These are phyloP conservation scores for Nicotiana attenuata DNA, from an alignment of 257 asterid species.

Conservation along the genomic window DNA sequence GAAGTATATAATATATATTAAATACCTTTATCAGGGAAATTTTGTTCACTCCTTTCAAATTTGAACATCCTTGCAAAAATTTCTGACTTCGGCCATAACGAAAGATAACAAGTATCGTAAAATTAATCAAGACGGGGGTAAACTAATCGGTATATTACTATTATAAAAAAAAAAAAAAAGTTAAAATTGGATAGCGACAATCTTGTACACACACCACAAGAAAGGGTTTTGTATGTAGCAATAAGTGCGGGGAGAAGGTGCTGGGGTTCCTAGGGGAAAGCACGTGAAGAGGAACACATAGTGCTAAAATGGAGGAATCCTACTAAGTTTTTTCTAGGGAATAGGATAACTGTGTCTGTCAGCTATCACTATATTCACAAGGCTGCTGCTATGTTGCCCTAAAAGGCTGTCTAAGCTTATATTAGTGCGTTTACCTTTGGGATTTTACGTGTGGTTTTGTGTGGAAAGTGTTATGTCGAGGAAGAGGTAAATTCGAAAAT, in stretches of 20 bases:
- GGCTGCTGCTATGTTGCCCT: constrained; percentile 9
- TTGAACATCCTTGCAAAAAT: no score
- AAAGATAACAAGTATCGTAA: no score
- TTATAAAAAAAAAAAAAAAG: no score
- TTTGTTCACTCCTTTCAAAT: no score
- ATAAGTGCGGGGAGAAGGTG: background rate
- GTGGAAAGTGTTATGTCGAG: no score
- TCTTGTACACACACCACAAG: background rate
- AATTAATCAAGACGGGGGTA: no score
- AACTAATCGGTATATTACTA: no score
- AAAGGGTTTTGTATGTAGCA: constrained; percentile 10
- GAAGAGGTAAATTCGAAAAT: no score
- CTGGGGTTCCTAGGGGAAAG: background rate
- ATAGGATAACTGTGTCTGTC: constrained; percentile 30
- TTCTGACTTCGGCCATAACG: no score
- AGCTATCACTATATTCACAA: constrained; percentile 19
- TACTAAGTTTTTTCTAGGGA: constrained; percentile 16
- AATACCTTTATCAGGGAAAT: no score
- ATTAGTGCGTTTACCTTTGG: background rate
- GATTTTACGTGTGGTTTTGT: background rate
- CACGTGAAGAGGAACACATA: constrained; percentile 41
- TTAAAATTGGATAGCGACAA: background rate
- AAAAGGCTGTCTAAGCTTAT: background rate
- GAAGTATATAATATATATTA: no score
- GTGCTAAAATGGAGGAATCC: constrained; percentile 17